A percentile compares a stretch with the other conserved stretches of the same genome.
These are phyloP conservation scores for Penicillium frequentans DNA, from an alignment of 2,329 filamentous ascomycete species.

Conservation along the genomic window DNA sequence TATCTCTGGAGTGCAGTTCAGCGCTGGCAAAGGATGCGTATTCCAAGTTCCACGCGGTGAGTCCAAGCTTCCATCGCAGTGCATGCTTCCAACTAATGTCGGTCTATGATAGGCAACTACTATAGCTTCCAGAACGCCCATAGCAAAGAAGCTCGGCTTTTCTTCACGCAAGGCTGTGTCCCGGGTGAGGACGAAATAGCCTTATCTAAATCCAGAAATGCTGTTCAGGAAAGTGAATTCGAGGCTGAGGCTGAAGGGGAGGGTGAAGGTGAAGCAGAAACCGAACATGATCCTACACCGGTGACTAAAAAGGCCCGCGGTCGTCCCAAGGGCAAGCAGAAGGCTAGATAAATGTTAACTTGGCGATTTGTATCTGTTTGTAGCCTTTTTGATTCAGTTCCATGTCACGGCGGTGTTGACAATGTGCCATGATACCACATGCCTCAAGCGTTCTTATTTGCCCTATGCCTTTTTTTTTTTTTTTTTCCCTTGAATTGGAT, in stretches of 20 bases:
- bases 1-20: conserved; percentile 61
- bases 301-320: not conserved
- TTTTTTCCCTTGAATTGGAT: not conserved
- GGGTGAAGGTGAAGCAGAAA: conserved; percentile 9
- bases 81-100: not conserved
- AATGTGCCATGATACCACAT: conserved; percentile 22
- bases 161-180: conserved; percentile 89
- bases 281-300: not conserved
- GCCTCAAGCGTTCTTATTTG: conserved; percentile 17
- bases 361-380: not conserved
- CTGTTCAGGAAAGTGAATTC: conserved; percentile 23
- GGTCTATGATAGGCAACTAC: conserved; percentile 69
- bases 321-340: conserved; percentile 3
- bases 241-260: conserved; percentile 18
- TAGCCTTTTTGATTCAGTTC: not conserved
- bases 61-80: conserved; percentile 31
- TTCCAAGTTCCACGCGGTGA: conserved; percentile 95
- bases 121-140: conserved; percentile 88
- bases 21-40: conserved; percentile 81
- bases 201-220: conserved; percentile 22
- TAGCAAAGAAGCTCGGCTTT: conserved; percentile 71
- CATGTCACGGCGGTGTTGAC: conserved; percentile 13
- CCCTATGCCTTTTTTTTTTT: not conserved
- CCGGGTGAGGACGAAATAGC: conserved; percentile 33
- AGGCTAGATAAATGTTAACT: not conserved